Base-by-base conservation (phyloP, 345 rosid genomes). In the Ricinus communis region DNA sequence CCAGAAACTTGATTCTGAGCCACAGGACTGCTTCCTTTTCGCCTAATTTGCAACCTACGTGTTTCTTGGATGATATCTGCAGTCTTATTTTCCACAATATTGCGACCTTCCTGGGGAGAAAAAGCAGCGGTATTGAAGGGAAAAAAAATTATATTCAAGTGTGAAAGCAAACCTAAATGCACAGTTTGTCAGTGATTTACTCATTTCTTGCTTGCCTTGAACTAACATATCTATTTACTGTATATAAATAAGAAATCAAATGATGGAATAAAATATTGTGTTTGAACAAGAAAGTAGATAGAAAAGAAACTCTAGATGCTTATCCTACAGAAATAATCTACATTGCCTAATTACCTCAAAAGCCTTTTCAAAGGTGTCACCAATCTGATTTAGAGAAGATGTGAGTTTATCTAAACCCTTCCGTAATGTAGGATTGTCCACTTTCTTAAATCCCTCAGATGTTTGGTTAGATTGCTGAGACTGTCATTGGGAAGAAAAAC, bases 351-450 rank as follows among this genome's bases (percentile, higher is more conserved):
- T n/a, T 66, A 88, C 97, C 81, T 88, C 98, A 62, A 85, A 86
- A 15, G 93, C 95, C 84, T 86, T 94, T 76, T 94, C 98, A 82
- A 94, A 91, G 50, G 89, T 81, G 66, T 86, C 98, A 19, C 93
- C 98, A 59, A 90, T 85, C 31, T 90, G 95, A 81, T 94, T 91
- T 56, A 91, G 85, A 46, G 98, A 91, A 47, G 91, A 65, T 16
- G 91, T 77, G 75, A 94, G 74, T 72, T 75, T 87, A 68, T 90
- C 91, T 84, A 90, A 85, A 71, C 95, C 87, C 81, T 84, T 90
- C 60, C 96, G 83, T 5, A 89, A 72, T 40, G 78, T 75, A 64
- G 93, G 96, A 82, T 66, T 87, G n/a, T 90, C 93, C 75, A 82
- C 79, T 84, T 84, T 88, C 79, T 72, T 79, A 38, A 64, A 55